phyloP scores from a whole-genome alignment of 345 rosid species.

The Hibiscus mutabilis region DNA sequence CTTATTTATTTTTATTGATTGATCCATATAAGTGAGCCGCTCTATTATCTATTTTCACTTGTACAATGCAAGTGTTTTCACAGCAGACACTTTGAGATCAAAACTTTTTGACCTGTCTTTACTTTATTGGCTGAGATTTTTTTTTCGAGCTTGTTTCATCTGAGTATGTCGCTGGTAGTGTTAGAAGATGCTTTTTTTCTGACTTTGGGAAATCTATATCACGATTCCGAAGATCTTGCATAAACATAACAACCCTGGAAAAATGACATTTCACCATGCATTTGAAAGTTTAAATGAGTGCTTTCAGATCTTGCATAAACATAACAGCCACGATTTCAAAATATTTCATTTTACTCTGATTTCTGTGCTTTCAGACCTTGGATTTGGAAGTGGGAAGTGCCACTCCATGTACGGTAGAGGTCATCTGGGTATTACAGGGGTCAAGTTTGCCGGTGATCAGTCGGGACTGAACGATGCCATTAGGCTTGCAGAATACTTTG shows the following conservation, averaged over 20 bases:
- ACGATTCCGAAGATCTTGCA: neutral
- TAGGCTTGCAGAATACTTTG: conserved; percentile 66
- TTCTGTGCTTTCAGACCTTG: conserved; percentile 61
- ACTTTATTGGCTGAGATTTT: neutral
- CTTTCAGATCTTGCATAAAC: no score
- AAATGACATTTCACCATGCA: neutral
- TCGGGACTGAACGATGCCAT: conserved; percentile 76
- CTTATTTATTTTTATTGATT: neutral
- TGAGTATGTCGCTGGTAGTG: neutral
- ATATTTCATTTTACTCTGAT: conserved; percentile 15
- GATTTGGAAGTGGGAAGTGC: conserved; percentile 72
- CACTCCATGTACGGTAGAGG: conserved; percentile 89
- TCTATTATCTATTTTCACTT: neutral
- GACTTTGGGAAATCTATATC: neutral
- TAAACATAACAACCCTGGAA: neutral
- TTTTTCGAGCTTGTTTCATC: neutral
- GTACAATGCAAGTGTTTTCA: neutral
- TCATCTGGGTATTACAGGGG: conserved; percentile 71
- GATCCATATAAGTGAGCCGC: neutral
- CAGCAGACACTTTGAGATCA: neutral
- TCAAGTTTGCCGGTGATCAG: conserved; percentile 61
- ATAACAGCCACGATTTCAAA: conserved; percentile 1
- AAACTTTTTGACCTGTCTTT: neutral
- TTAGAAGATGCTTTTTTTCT: neutral
- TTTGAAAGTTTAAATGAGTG: neutral